These are phyloP conservation scores for Pseudozyma pruni DNA, from an alignment of 1,284 basidiomycete species.

Conservation along the genomic window DNA sequence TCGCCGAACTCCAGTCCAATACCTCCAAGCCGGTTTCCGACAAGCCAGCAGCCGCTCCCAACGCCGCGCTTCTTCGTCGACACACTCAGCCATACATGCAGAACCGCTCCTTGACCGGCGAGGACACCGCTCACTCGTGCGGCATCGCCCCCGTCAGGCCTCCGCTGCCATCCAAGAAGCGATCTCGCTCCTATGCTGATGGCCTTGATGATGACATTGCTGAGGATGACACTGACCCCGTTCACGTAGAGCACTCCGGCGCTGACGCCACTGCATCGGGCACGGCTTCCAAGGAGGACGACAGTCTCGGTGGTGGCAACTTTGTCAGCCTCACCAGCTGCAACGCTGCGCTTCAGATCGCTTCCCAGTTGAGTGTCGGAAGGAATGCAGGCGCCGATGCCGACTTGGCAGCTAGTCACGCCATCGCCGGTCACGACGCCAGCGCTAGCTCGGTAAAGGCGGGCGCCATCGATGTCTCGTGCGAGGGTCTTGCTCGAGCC, in stretches of 20 bases:
- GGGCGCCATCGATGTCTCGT: slow-evolving; percentile 26
- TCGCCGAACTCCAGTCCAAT: slow-evolving; percentile 32
- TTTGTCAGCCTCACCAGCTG: slow-evolving; percentile 51
- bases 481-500: slow-evolving; percentile 37
- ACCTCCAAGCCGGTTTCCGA: slow-evolving; percentile 6
- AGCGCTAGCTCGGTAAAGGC: slow-evolving; percentile 5
- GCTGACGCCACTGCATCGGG: background rate
- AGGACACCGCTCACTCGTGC: slow-evolving; percentile 16
- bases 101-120: slow-evolving; percentile 48
- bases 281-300: slow-evolving; percentile 17
- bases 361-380: slow-evolving; percentile 31
- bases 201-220: slow-evolving; percentile 13
- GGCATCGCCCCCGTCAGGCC: slow-evolving; percentile 8
- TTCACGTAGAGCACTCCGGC: background rate
- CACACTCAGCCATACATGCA: slow-evolving; percentile 30
- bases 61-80: slow-evolving; percentile 13
- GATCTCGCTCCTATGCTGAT: slow-evolving; percentile 24
- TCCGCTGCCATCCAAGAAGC: slow-evolving; percentile 34
- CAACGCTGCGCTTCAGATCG: slow-evolving; percentile 47
- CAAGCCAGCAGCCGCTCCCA: slow-evolving; percentile 13
- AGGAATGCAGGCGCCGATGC: slow-evolving; percentile 11
- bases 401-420: slow-evolving; percentile 7
- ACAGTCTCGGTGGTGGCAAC: slow-evolving; percentile 30
- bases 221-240: slow-evolving; percentile 4
- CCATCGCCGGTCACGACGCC: slow-evolving; percentile 16